phyloP scores from a whole-genome alignment of 495 filamentous ascomycete species.

The Melanomma pulvis-pyrius region DNA sequence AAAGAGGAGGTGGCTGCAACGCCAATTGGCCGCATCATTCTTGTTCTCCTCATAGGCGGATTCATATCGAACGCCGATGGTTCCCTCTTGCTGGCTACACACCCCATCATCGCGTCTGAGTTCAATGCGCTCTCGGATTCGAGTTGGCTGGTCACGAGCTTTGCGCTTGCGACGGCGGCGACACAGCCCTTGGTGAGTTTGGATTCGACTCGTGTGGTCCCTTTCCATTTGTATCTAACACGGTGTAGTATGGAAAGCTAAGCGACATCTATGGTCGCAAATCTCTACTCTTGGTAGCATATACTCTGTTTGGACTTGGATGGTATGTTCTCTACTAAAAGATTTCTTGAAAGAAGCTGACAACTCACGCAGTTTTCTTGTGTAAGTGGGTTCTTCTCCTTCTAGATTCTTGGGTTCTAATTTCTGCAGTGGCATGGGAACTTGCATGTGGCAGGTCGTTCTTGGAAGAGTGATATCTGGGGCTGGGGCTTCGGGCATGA shows the following conservation, averaged over 20 bases:
- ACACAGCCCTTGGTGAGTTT: constrained; percentile 53
- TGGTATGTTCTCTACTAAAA: neutral
- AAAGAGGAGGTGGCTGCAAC: neutral
- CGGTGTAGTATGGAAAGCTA: constrained; percentile 51
- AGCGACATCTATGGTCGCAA: constrained; percentile 55
- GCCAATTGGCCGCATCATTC: constrained; percentile 20
- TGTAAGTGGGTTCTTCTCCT: constrained; percentile 2
- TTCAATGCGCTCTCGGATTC: constrained; percentile 63
- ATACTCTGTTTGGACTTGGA: constrained; percentile 51
- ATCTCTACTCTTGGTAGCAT: constrained; percentile 47
- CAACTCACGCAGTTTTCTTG: neutral
- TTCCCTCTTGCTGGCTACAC: constrained; percentile 65
- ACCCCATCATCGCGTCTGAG: constrained; percentile 66
- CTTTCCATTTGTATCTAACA: neutral
- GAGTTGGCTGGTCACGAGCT: constrained; percentile 70
- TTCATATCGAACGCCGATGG: constrained; percentile 66
- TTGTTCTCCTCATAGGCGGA: constrained; percentile 53
- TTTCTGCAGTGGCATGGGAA: constrained; percentile 17
- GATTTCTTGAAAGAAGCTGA: neutral
- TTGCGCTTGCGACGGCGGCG: constrained; percentile 61
- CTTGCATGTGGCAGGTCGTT: constrained; percentile 25
- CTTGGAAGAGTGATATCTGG: constrained; percentile 33
- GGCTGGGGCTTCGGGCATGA: constrained; percentile 29
- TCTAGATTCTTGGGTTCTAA: neutral
- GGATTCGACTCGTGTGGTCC: neutral